Conservation (phyloP, 1,139 yeast species). For the Entelexis paramagnoliae region DNA sequence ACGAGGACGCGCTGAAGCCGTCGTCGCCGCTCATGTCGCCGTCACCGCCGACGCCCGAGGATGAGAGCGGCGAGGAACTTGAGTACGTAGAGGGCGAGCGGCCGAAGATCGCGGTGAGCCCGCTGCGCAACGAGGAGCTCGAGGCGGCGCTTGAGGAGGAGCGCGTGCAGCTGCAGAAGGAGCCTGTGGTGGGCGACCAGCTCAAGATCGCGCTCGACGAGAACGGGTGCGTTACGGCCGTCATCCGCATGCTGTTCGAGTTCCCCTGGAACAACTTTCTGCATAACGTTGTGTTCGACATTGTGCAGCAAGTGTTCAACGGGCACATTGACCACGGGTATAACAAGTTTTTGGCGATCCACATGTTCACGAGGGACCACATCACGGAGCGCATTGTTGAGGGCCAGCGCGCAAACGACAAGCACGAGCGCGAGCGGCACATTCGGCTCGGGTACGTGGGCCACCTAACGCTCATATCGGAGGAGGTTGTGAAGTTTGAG, state of each 20-base stretch:
- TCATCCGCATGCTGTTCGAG: slow-evolving; percentile 71
- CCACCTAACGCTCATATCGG: slow-evolving; percentile 87
- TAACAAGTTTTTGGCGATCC: slow-evolving; percentile 80
- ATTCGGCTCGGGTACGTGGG: slow-evolving; percentile 94
- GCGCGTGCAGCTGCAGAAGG: slow-evolving; percentile 51
- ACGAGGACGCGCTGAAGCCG: not conserved
- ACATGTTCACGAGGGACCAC: slow-evolving; percentile 67
- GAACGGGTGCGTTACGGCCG: slow-evolving; percentile 65
- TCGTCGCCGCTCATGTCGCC: slow-evolving; percentile 13
- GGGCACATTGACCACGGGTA: slow-evolving; percentile 92
- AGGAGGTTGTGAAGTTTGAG: slow-evolving; percentile 91
- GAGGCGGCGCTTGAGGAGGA: slow-evolving; percentile 40
- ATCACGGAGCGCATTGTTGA: slow-evolving; percentile 70
- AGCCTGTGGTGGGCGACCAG: slow-evolving; percentile 82
- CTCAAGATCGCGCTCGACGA: slow-evolving; percentile 80
- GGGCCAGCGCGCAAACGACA: slow-evolving; percentile 69
- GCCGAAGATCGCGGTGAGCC: slow-evolving; percentile 19
- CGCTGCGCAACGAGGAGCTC: slow-evolving; percentile 20
- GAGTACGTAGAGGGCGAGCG: slow-evolving; percentile 16
- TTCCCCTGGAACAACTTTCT: slow-evolving; percentile 98
- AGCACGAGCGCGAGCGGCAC: slow-evolving; percentile 49
- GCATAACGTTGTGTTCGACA: slow-evolving; percentile 95
- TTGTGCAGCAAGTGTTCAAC: slow-evolving; percentile 88
- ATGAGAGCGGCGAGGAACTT: slow-evolving; percentile 16
- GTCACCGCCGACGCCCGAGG: slow-evolving; percentile 19